Conservation (phyloP, 768 basidiomycete species). For the Pleurotus tuoliensis region DNA sequence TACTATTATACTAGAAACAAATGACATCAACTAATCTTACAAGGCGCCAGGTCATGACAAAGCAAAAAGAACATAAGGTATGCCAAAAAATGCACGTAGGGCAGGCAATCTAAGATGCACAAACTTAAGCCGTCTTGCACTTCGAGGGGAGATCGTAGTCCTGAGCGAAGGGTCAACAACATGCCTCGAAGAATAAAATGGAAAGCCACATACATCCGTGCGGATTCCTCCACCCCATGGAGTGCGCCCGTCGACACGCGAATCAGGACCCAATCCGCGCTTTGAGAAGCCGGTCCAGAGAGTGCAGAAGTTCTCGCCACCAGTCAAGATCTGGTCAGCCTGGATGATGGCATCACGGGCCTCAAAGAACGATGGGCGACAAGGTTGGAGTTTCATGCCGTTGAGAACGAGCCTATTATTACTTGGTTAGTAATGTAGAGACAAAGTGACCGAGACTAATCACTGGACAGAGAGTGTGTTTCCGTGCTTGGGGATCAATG, state of each 20-base stretch:
- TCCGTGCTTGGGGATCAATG: slow-evolving; percentile 84
- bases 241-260: slow-evolving; percentile 67
- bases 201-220: slow-evolving; percentile 43
- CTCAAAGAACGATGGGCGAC: slow-evolving; percentile 87
- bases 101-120: background rate
- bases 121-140: slow-evolving; percentile 16
- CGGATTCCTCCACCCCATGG: slow-evolving; percentile 95
- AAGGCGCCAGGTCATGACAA: background rate
- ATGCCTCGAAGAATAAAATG: background rate
- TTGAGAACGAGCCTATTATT: slow-evolving; percentile 66
- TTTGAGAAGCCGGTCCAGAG: slow-evolving; percentile 84
- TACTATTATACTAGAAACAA: slow-evolving; percentile 1
- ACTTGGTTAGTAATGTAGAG: background rate
- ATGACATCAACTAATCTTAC: slow-evolving; percentile 5
- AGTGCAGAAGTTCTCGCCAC: slow-evolving; percentile 87
- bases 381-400: slow-evolving; percentile 94
- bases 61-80: background rate
- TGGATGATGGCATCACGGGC: slow-evolving; percentile 88
- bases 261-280: slow-evolving; percentile 79
- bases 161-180: slow-evolving; percentile 10
- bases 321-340: slow-evolving; percentile 86
- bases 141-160: slow-evolving; percentile 24
- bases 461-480: slow-evolving; percentile 80
- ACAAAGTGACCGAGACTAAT: slow-evolving; percentile 16
- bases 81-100: background rate